Evolutionary conservation across 768 basidiomycete genomes (phyloP).

Genomic region (Candolleomyces eurysporus): DNA sequence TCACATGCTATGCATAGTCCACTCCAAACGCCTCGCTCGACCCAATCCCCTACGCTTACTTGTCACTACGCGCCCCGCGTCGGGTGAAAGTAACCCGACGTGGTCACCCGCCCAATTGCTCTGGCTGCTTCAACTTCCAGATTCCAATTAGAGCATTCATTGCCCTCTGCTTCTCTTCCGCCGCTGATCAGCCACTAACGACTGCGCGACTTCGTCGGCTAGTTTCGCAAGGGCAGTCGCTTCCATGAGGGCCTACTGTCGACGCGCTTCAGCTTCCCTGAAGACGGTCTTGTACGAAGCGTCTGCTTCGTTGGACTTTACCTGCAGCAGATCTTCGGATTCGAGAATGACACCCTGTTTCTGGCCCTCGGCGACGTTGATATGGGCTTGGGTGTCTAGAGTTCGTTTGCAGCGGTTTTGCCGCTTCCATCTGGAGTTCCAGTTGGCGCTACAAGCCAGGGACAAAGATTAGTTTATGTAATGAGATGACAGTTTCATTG

Average conservation of each 20-base stretch:
- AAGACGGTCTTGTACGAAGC: slow-evolving; percentile 15
- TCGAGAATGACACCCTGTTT: slow-evolving; percentile 56
- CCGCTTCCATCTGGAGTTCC: slow-evolving; percentile 57
- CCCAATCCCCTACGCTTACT: slow-evolving; percentile 28
- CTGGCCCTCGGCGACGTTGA: slow-evolving; percentile 58
- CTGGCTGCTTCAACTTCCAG: slow-evolving; percentile 49
- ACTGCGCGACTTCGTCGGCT: slow-evolving; percentile 42
- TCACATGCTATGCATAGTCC: slow-evolving; percentile 48
- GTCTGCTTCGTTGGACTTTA: slow-evolving; percentile 54
- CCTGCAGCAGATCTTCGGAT: slow-evolving; percentile 52
- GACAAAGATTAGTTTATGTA: neutral
- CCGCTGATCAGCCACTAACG: slow-evolving; percentile 28
- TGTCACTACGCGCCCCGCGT: no score
- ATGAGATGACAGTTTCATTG: neutral
- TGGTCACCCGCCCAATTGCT: no score
- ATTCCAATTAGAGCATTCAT: slow-evolving; percentile 45
- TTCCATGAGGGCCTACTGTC: slow-evolving; percentile 43
- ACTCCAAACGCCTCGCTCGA: slow-evolving; percentile 41
- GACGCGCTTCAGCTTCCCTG: slow-evolving; percentile 1
- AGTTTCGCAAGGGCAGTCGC: slow-evolving; percentile 47
- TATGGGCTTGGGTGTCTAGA: slow-evolving; percentile 54
- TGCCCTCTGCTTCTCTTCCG: slow-evolving; percentile 37
- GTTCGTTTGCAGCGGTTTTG: slow-evolving; percentile 54
- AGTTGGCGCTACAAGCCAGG: slow-evolving; percentile 43
- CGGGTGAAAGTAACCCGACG: no score